A percentile compares a stretch with the other conserved stretches of the same genome.
Conservation (phyloP, 1,284 basidiomycete genomes). For the Leccinum pachyderme region DNA sequence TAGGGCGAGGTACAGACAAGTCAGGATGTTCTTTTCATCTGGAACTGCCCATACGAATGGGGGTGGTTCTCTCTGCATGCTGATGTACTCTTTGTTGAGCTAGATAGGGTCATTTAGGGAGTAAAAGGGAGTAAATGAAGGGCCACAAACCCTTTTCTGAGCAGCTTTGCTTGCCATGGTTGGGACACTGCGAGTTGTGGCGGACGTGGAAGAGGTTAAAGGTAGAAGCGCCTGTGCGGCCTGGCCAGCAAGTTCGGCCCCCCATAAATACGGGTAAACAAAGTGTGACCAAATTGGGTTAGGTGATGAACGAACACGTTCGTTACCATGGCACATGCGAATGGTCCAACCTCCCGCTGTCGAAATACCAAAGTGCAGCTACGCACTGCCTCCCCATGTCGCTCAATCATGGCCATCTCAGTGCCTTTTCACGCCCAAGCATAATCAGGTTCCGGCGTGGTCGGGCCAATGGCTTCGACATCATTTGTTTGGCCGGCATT, state of each 20-base stretch:
- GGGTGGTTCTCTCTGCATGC: slow-evolving; percentile 91
- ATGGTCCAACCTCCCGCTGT: neutral
- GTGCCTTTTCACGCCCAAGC: slow-evolving; percentile 1
- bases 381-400: slow-evolving; percentile 4
- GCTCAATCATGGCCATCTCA: neutral
- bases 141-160: slow-evolving; percentile 68
- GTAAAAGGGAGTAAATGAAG: rapidly evolving
- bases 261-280: slow-evolving; percentile 31
- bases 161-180: slow-evolving; percentile 81
- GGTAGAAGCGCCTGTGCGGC: slow-evolving; percentile 25
- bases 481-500: slow-evolving; percentile 14
- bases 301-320: slow-evolving; percentile 16
- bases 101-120: slow-evolving; percentile 31
- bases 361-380: neutral
- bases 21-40: slow-evolving; percentile 94
- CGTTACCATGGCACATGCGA: slow-evolving; percentile 16
- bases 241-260: slow-evolving; percentile 20
- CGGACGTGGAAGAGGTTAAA: slow-evolving; percentile 23
- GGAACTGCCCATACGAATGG: slow-evolving; percentile 93
- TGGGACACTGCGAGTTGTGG: neutral
- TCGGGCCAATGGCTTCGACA: neutral
- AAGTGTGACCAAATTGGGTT: slow-evolving; percentile 8
- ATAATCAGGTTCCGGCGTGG: slow-evolving; percentile 1
- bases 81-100: slow-evolving; percentile 87
- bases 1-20: slow-evolving; percentile 51